phyloP scores from a whole-genome alignment of 345 rosid species.

The Nephelium lappaceum region DNA sequence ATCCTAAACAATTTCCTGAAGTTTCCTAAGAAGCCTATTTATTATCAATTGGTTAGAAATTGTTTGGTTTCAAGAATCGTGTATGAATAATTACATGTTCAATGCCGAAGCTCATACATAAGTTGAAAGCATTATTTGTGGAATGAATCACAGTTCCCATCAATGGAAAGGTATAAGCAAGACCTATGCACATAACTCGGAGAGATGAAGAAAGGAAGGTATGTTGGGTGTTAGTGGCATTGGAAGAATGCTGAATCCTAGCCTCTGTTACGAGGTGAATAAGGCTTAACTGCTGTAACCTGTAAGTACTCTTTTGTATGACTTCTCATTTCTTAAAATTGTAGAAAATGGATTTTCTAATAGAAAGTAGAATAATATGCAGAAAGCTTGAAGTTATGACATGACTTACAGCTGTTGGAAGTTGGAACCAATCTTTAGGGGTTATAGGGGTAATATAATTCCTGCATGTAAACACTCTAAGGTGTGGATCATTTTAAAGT shows the following conservation, averaged over 20 bases:
- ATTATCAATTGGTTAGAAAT: neutral
- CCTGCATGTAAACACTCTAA: no score
- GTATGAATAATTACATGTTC: neutral
- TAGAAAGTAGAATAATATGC: neutral
- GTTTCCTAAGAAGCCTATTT: neutral
- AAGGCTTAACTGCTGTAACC: neutral
- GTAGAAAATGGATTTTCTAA: neutral
- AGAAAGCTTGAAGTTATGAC: neutral
- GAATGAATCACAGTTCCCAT: neutral
- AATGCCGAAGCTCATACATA: neutral
- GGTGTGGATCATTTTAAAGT: no score
- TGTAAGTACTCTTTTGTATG: neutral
- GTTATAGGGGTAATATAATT: no score
- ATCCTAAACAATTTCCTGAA: neutral
- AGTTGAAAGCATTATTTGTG: neutral
- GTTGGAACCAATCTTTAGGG: no score
- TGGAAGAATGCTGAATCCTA: neutral
- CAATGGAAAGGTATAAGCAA: neutral
- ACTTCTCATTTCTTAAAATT: neutral
- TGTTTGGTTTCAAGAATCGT: neutral
- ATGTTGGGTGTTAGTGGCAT: neutral
- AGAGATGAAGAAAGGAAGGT: neutral
- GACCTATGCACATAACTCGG: neutral
- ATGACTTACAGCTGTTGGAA: no score
- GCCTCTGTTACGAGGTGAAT: neutral